phyloP scores from a whole-genome alignment of 306 rosid genomes.

The Vicia faba region DNA sequence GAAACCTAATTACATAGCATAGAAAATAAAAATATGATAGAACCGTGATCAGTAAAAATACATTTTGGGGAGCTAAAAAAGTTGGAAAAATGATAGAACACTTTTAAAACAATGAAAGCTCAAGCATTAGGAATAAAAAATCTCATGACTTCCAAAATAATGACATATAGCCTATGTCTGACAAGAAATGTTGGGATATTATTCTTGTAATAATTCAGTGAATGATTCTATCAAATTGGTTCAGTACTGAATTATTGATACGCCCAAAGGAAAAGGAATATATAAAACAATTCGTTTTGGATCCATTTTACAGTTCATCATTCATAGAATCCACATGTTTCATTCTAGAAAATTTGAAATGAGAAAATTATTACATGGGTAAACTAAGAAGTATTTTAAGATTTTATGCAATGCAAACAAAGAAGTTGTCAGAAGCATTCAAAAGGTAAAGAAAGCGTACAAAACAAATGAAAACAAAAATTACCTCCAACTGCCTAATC shows the following conservation, averaged over 20 bases:
- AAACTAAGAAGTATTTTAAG: not conserved
- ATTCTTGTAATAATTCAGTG: slow-evolving; percentile 11
- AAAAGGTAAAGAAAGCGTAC: slow-evolving; percentile 19
- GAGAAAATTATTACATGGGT: not conserved
- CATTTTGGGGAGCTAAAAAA: slow-evolving; percentile 11
- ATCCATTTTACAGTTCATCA: slow-evolving; percentile 8
- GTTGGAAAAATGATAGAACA: slow-evolving; percentile 6
- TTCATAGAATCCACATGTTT: not conserved
- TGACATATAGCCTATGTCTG: not conserved
- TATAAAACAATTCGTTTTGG: slow-evolving; percentile 5
- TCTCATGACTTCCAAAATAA: not conserved
- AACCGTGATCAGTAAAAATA: not conserved
- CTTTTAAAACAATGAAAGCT: slow-evolving; percentile 13
- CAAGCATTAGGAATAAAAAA: not conserved
- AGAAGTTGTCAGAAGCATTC: not conserved
- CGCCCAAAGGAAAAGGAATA: slow-evolving; percentile 4
- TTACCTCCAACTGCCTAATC: slow-evolving; percentile 89
- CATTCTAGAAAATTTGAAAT: slow-evolving; percentile 2
- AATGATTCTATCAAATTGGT: slow-evolving; percentile 18
- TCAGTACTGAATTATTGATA: not conserved
- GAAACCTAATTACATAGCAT: slow-evolving; percentile 13
- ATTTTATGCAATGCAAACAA: slow-evolving; percentile 21
- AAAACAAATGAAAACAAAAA: slow-evolving; percentile 22
- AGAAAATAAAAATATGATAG: not conserved
- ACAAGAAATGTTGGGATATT: slow-evolving; percentile 29